phyloP scores from a whole-genome alignment of 805 yeast genomes.

The Candida anglica region DNA sequence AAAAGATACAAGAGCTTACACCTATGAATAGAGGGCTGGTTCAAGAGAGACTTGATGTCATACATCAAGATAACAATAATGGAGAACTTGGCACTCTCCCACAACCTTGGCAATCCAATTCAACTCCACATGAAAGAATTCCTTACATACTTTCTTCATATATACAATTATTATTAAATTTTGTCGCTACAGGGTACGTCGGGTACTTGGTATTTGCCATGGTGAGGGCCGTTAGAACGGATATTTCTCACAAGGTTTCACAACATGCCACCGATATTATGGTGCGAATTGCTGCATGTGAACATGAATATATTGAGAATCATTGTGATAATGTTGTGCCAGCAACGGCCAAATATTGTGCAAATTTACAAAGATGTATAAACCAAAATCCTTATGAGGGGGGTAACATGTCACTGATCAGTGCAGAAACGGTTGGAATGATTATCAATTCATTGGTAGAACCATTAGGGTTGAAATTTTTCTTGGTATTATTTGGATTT shows the following conservation, averaged over 20 bases:
- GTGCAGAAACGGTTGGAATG: constrained; percentile 61
- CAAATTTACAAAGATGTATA: constrained; percentile 66
- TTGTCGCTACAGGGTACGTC: constrained; percentile 41
- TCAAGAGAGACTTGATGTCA: not conserved
- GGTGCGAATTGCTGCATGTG: constrained; percentile 53
- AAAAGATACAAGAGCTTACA: no score
- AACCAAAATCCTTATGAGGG: constrained; percentile 46
- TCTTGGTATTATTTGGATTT: constrained; percentile 39
- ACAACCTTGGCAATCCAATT: constrained; percentile 53
- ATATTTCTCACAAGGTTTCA: constrained; percentile 48
- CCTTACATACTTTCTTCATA: constrained; percentile 62
- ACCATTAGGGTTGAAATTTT: constrained; percentile 62
- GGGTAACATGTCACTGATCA: constrained; percentile 49
- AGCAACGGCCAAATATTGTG: constrained; percentile 54
- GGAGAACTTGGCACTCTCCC: constrained; percentile 33
- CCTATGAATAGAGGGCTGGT: not conserved
- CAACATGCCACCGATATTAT: constrained; percentile 43
- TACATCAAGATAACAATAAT: not conserved
- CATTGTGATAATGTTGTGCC: constrained; percentile 57
- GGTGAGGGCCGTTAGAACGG: constrained; percentile 48
- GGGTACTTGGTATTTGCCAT: constrained; percentile 40
- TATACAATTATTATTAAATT: constrained; percentile 52
- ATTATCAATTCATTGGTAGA: constrained; percentile 61
- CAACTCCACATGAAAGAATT: constrained; percentile 47
- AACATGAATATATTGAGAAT: constrained; percentile 49